phyloP scores from a whole-genome alignment of 2,329 filamentous ascomycete species.

The Huntiella omanensis region DNA sequence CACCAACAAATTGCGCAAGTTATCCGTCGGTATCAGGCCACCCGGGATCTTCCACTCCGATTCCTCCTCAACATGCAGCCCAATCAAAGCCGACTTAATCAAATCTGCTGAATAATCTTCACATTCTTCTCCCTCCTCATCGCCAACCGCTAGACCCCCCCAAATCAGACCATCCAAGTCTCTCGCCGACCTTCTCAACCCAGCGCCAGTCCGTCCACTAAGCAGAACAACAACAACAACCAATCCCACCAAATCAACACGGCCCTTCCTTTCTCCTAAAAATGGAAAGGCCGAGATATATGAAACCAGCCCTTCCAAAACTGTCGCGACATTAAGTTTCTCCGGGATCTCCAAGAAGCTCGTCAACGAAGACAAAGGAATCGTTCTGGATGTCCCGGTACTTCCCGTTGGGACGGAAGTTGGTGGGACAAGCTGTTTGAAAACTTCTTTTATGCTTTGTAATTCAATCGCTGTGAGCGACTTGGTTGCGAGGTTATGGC shows the following conservation, averaged over 20 bases:
- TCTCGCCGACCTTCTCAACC: conserved; percentile 37
- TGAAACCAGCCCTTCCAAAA: conserved; percentile 53
- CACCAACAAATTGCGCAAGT: conserved; percentile 52
- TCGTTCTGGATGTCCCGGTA: conserved; percentile 34
- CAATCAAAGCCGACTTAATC: conserved; percentile 25
- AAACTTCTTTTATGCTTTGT: conserved; percentile 56
- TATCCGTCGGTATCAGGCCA: conserved; percentile 54
- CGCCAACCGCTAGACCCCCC: conserved; percentile 52
- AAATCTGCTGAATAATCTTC: conserved; percentile 12
- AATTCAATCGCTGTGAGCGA: conserved; percentile 55
- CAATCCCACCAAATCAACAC: conserved; percentile 50
- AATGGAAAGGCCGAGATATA: conserved; percentile 60
- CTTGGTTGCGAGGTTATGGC: conserved; percentile 44
- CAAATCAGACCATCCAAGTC: conserved; percentile 49
- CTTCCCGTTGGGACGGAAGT: conserved; percentile 24
- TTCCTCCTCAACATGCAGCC: conserved; percentile 24
- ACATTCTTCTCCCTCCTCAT: conserved; percentile 22
- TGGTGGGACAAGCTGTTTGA: conserved; percentile 47
- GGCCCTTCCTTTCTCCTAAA: conserved; percentile 47
- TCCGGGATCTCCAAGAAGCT: conserved; percentile 59
- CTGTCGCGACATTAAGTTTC: conserved; percentile 43
- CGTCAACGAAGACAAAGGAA: conserved; percentile 47
- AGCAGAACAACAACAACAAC: conserved; percentile 55
- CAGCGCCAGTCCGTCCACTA: conserved; percentile 48
- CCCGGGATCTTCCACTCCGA: conserved; percentile 17